Conservation (phyloP, 495 filamentous ascomycete genomes). For the Lophiostoma macrostomum region DNA sequence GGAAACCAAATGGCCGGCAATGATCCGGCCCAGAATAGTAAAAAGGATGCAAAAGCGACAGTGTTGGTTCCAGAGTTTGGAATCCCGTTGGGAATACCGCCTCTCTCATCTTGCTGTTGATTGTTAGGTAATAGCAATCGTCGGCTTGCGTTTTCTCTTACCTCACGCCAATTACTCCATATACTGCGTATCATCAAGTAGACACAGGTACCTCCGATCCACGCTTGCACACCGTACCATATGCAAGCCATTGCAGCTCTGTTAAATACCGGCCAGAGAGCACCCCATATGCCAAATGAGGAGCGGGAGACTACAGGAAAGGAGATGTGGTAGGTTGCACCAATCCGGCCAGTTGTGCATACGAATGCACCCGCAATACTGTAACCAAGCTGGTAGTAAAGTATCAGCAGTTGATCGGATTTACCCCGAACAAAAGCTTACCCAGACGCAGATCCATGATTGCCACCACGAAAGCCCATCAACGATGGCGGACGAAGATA, state of each 20-base stretch:
- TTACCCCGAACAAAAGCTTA: constrained; percentile 5
- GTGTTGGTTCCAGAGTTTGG: constrained; percentile 70
- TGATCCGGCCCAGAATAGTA: constrained; percentile 54
- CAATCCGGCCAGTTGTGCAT: constrained; percentile 72
- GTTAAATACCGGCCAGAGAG: constrained; percentile 86
- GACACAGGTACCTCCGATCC: constrained; percentile 66
- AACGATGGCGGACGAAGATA: constrained; percentile 77
- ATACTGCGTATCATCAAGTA: constrained; percentile 42
- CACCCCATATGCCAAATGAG: constrained; percentile 44
- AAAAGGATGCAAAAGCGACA: constrained; percentile 56
- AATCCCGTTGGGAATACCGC: constrained; percentile 65
- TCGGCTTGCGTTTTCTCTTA: constrained; percentile 1
- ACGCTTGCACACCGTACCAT: constrained; percentile 85
- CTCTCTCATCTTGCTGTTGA: too few species aligned
- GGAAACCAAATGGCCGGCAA: constrained; percentile 64
- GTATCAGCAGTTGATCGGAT: background rate
- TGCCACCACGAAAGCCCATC: constrained; percentile 91
- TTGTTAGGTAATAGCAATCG: background rate
- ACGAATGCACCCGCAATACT: constrained; percentile 72
- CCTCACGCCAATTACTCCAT: constrained; percentile 35
- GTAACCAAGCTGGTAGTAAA: constrained; percentile 53
- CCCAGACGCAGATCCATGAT: constrained; percentile 74
- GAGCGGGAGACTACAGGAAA: constrained; percentile 42
- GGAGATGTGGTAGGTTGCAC: constrained; percentile 43
- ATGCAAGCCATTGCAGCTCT: constrained; percentile 78